These are phyloP conservation scores for Boletus edulis DNA, from an alignment of 768 basidiomycete species.

Conservation along the genomic window DNA sequence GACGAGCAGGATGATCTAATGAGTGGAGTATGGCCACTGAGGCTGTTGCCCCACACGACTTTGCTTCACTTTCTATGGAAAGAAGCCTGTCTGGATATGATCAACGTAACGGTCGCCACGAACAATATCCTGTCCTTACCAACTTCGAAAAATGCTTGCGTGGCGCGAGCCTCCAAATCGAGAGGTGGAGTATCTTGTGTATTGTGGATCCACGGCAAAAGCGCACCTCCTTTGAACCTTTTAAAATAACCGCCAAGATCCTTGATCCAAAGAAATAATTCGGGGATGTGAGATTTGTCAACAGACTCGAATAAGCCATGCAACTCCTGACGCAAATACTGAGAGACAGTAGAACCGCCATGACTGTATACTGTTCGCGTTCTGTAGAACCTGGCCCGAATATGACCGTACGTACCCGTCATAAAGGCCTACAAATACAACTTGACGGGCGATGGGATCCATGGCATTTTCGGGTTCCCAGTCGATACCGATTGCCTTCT, in stretches of 20 bases:
- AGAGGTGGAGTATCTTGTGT: constrained; percentile 36
- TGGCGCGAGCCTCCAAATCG: constrained; percentile 84
- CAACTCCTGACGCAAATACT: constrained; percentile 80
- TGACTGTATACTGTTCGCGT: constrained; percentile 56
- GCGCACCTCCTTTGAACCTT: constrained; percentile 78
- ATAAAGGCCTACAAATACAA: constrained; percentile 85
- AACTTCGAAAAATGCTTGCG: constrained; percentile 85
- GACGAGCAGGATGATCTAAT: constrained; percentile 72
- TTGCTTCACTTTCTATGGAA: constrained; percentile 64
- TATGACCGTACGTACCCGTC: constrained; percentile 63
- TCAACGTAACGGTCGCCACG: constrained; percentile 3
- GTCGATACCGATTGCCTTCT: constrained; percentile 57
- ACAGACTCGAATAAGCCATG: constrained; percentile 84
- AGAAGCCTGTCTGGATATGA: constrained; percentile 61
- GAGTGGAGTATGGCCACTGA: constrained; percentile 91
- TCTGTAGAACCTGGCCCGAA: not conserved
- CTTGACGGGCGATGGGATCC: constrained; percentile 65
- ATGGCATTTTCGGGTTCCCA: constrained; percentile 67
- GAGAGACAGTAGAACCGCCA: constrained; percentile 87
- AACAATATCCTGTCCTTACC: constrained; percentile 21
- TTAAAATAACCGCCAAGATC: constrained; percentile 89
- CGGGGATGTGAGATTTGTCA: constrained; percentile 67
- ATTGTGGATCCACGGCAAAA: constrained; percentile 60
- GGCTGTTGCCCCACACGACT: constrained; percentile 84
- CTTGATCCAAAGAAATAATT: constrained; percentile 73